Evolutionary conservation across 371 early-diverging fungal genomes (phyloP), one percentile per base, ranked within the genome.

Genomic region (Circinella umbellata): DNA sequence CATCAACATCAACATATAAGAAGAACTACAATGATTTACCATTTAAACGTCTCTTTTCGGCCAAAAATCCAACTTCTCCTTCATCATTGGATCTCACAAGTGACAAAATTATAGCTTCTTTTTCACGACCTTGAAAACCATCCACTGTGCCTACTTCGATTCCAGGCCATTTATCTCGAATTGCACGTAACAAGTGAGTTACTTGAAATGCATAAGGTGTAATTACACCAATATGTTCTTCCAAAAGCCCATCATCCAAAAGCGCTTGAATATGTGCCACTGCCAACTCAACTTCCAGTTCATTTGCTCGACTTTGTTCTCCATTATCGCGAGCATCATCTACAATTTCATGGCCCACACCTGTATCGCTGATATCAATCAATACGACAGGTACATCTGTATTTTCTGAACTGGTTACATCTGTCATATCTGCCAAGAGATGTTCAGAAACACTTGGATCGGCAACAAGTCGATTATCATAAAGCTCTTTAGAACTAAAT

Each of bases 101-200:
- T 1, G 93, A 89, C 20, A 99, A 63, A 7, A 98, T 79, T 34
- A 98, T 91, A 1, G 92, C 95, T 66, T 98, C 96, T 70, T 95
- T 95, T 78, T 98, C 99, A 65, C 95, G 88, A 0, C 99, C 99
- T 77, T 99, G 99, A 73, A 98, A 97, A 0, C 98, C 97, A 81
- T 99, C 99, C 1, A 98, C 96, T 4, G 94, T 91, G 0, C 93
- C 93, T 27, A 96, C 89, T 71, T 95, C 95, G 55, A 96, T 81
- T 4, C 73, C 66, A 4, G 78, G 80, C 77, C 79, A 80, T 38
- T 68, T 66, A 18, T 83, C 83, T 3, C 81, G 69, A 15, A 86
- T 71, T 4, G 73, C 81, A 27, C 72, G 66, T 59, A 73, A 71
- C 17, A 89, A 66, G 37, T 79, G 74, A 6, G 85, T 79, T 9